Conservation (phyloP, 306 rosid genomes). For the Vigna trinervia region DNA sequence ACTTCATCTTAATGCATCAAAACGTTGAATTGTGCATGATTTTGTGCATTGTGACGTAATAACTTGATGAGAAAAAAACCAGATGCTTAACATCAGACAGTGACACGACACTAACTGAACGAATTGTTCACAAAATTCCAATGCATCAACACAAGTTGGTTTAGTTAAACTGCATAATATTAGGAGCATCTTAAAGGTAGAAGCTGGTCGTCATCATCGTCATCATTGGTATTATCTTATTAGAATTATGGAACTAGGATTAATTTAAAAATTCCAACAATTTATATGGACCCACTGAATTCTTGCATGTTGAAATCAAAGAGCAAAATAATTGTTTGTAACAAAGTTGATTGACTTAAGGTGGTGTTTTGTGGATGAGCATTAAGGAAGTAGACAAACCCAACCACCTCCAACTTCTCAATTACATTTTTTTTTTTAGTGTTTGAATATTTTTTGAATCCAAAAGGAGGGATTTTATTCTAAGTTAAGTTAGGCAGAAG, state of each 20-base stretch:
- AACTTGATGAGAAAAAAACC: background rate
- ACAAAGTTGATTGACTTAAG: slow-evolving; percentile 44
- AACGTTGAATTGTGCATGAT: background rate
- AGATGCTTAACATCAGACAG: slow-evolving; percentile 36
- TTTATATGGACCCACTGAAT: slow-evolving; percentile 32
- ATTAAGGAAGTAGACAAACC: slow-evolving; percentile 46
- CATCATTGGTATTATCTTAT: background rate
- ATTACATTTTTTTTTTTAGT: slow-evolving; percentile 14
- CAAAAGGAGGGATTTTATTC: slow-evolving; percentile 37
- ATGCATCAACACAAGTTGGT: background rate
- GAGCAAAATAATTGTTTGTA: slow-evolving; percentile 30
- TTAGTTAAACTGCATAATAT: background rate
- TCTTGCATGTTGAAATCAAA: slow-evolving; percentile 31
- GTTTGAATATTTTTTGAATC: slow-evolving; percentile 41
- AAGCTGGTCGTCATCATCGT: background rate
- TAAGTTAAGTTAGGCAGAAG: slow-evolving; percentile 33
- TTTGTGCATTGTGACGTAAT: background rate
- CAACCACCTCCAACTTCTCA: slow-evolving; percentile 49
- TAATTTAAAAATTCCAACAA: slow-evolving; percentile 36
- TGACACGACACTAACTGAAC: slow-evolving; percentile 28
- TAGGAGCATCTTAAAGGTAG: background rate
- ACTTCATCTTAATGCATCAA: slow-evolving; percentile 9
- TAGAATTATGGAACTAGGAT: slow-evolving; percentile 32
- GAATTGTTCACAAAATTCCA: slow-evolving; percentile 31
- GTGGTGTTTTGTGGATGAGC: slow-evolving; percentile 54